Conservation (phyloP, 2,329 filamentous ascomycete genomes). For the Annulohypoxylon truncatum region DNA sequence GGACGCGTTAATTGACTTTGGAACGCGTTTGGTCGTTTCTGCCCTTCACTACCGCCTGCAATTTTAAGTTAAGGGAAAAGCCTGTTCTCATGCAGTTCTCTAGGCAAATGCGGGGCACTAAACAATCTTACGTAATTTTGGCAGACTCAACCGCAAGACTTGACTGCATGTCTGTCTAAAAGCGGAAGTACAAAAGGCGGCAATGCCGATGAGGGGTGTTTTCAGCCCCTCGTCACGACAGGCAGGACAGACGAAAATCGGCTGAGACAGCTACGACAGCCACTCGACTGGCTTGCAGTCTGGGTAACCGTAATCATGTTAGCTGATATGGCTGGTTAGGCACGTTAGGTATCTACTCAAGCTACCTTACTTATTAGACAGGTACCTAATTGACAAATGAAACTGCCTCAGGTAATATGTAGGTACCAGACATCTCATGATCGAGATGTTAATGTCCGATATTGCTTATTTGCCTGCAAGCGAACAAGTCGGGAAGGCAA, state of each 20-base stretch:
- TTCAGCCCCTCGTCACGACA: constrained; percentile 16
- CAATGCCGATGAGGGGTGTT: constrained; percentile 31
- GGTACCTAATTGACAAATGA: constrained; percentile 11
- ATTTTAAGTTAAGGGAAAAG: neutral
- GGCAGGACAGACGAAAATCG: constrained; percentile 10
- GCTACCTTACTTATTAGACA: constrained; percentile 25
- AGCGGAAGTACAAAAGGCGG: constrained; percentile 25
- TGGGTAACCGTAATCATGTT: constrained; percentile 28
- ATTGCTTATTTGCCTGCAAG: constrained; percentile 16
- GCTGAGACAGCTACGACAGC: constrained; percentile 7
- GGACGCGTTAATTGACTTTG: constrained; percentile 50
- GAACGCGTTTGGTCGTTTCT: constrained; percentile 41
- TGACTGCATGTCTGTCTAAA: neutral
- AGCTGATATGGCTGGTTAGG: neutral
- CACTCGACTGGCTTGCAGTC: neutral
- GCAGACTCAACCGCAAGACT: neutral
- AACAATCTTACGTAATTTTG: constrained; percentile 13
- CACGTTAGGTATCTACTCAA: neutral
- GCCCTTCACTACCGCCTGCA: constrained; percentile 28
- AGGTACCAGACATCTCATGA: neutral
- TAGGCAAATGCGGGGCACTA: constrained; percentile 17
- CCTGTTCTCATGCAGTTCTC: neutral
- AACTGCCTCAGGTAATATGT: neutral
- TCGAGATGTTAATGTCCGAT: constrained; percentile 7
- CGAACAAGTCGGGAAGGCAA: constrained; percentile 28